Percentiles rank a stretch among this genome's conserved stretches.
These are phyloP conservation scores for Colletotrichum somersetense DNA, from an alignment of 2,329 filamentous ascomycete species.

Conservation along the genomic window DNA sequence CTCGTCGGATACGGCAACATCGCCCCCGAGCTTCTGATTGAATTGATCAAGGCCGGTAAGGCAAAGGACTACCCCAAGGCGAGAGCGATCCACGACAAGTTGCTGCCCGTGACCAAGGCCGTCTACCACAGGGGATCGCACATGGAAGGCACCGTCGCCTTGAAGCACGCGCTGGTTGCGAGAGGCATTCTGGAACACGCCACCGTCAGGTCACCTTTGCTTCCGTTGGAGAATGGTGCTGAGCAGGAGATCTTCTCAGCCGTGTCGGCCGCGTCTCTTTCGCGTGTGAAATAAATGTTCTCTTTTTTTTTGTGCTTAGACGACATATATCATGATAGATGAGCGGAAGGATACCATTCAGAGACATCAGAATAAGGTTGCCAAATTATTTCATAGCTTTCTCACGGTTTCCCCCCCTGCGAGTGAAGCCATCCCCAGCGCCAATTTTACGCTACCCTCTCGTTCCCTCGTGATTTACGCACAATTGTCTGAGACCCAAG, in stretches of 20 bases:
- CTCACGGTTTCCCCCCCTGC: neutral
- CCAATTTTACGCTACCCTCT: neutral
- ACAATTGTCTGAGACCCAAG: neutral
- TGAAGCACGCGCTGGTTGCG: constrained; percentile 65
- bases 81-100: constrained; percentile 61
- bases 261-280: constrained; percentile 48
- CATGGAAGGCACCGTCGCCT: constrained; percentile 66
- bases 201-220: constrained; percentile 62
- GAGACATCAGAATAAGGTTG: no score
- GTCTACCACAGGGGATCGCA: constrained; percentile 67
- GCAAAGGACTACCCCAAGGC: constrained; percentile 62
- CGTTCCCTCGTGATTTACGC: neutral
- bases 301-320: neutral
- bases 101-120: constrained; percentile 65
- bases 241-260: constrained; percentile 59
- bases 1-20: constrained; percentile 68
- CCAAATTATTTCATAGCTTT: no score
- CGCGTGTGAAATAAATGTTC: constrained; percentile 16
- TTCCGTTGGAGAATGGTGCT: constrained; percentile 58
- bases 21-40: constrained; percentile 62
- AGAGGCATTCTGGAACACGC: constrained; percentile 63
- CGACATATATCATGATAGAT: neutral
- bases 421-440: neutral
- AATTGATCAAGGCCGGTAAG: constrained; percentile 65
- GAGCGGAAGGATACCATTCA: neutral